Evolutionary conservation across 169 alveolate genomes (phyloP), one percentile per base, ranked within the genome.

Genomic region (Plasmodium yoelii): DNA sequence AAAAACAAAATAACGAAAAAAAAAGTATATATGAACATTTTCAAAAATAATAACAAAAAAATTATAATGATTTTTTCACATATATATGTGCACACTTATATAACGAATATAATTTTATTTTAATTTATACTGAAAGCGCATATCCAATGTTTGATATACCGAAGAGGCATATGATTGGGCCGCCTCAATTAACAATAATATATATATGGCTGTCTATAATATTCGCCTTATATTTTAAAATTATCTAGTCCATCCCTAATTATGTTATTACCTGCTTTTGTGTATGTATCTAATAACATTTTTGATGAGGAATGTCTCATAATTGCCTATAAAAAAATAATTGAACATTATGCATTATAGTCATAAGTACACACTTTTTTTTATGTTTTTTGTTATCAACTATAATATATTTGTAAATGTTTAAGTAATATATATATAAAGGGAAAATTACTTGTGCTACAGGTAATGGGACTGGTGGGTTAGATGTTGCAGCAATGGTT

Each of bases 401-500:
- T n/a, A 12, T 15, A 15, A 57, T 57, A 18, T 57, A 18, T n/a
- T 18, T 57, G 8, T 15, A 57, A 15, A 18, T 15, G 28, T 34
- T n/a, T 59, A 71, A 24, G 47, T 57, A 8, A 68, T 69, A 8
- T 69, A 56, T 18, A 6, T 56, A 13, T n/a, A 57, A 8, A 57
- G 13, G 19, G 8, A 51, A n/a, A 10, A 73, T 53, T 47, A 90
- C 95, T 77, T 93, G 95, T 10, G 95, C 94, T n/a, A 93, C 95
- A 9, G 95, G 94, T 34, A 93, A 80, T 3, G 95, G 95, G 44
- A 93, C 95, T 5, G 95, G 95, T 7, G 95, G 95, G 22, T 88
- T 90, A 34, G 94, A 93, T 18, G 95, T 87, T 56, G 95, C 95
- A 55, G 95, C 94, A 19, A 93, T 80, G 1, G 95, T 93, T 9